Evolutionary conservation across 129 eudicot genomes (phyloP).

Genomic region (Helichrysum umbraculigerum): DNA sequence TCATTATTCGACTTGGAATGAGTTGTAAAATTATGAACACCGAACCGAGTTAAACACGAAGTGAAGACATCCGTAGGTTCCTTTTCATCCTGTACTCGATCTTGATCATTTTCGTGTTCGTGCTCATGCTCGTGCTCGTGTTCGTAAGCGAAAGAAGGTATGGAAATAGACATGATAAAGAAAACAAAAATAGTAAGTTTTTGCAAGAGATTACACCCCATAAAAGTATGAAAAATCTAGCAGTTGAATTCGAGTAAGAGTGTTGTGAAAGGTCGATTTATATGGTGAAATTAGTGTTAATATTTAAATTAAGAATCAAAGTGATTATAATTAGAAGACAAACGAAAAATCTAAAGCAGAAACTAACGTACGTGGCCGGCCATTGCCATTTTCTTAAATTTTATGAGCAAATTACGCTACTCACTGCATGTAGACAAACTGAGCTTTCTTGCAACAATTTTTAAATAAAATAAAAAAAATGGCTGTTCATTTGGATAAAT

Average conservation of each 20-base stretch:
- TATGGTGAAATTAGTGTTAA: conserved; percentile 12
- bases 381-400: conserved; percentile 18
- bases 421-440: conserved; percentile 31
- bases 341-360: conserved; percentile 21
- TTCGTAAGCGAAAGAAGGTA: conserved; percentile 11
- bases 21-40: conserved; percentile 50
- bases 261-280: conserved; percentile 14
- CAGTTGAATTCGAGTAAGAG: neutral
- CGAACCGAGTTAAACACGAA: conserved; percentile 44
- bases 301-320: conserved; percentile 24
- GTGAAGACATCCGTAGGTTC: conserved; percentile 19
- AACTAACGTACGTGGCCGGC: conserved; percentile 44
- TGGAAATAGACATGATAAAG: conserved; percentile 29
- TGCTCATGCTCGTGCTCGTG: conserved; percentile 12
- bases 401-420: conserved; percentile 5
- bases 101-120: neutral
- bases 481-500: conserved; percentile 27
- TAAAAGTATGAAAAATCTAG: conserved; percentile 4
- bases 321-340: conserved; percentile 33
- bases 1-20: conserved; percentile 36
- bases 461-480: neutral
- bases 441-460: conserved; percentile 17
- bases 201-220: conserved; percentile 13
- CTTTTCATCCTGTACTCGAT: conserved; percentile 10
- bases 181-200: conserved; percentile 10